phyloP scores from a whole-genome alignment of 495 filamentous ascomycete genomes.

The Pseudomonodictys pantanalensis region DNA sequence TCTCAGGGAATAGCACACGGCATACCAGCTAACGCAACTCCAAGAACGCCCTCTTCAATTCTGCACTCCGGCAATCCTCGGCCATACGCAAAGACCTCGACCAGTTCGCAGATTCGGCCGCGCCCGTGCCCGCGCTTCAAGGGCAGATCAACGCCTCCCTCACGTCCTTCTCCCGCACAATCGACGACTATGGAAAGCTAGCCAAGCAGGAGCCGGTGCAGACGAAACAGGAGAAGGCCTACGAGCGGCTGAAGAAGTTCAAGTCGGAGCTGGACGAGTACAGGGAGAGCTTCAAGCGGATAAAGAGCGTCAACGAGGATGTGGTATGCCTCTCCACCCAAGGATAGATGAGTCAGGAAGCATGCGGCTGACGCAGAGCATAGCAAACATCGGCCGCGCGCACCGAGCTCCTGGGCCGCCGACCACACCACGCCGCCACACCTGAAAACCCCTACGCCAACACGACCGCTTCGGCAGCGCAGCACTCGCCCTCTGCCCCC shows the following conservation, averaged over 20 bases:
- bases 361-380: neutral
- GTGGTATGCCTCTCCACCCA: conserved; percentile 47
- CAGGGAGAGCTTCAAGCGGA: conserved; percentile 66
- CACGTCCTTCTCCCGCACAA: conserved; percentile 81
- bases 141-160: conserved; percentile 83
- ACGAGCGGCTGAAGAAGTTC: conserved; percentile 82
- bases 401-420: conserved; percentile 82
- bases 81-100: conserved; percentile 82
- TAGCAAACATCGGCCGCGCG: conserved; percentile 69
- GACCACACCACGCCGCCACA: conserved; percentile 79
- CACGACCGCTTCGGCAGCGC: conserved; percentile 41
- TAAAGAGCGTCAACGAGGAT: conserved; percentile 75
- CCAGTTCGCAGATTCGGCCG: conserved; percentile 60
- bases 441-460: conserved; percentile 94
- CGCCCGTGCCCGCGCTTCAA: conserved; percentile 63
- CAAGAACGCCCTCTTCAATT: conserved; percentile 92
- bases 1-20: neutral
- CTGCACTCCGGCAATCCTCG: conserved; percentile 87
- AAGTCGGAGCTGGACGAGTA: conserved; percentile 76
- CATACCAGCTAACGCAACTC: neutral
- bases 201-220: conserved; percentile 83
- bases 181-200: conserved; percentile 87
- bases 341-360: neutral
- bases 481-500: conserved; percentile 41
- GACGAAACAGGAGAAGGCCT: conserved; percentile 85